Evolutionary conservation across 306 rosid genomes (phyloP), one percentile per base, ranked within the genome.

Genomic region (Mucuna pruriens): DNA sequence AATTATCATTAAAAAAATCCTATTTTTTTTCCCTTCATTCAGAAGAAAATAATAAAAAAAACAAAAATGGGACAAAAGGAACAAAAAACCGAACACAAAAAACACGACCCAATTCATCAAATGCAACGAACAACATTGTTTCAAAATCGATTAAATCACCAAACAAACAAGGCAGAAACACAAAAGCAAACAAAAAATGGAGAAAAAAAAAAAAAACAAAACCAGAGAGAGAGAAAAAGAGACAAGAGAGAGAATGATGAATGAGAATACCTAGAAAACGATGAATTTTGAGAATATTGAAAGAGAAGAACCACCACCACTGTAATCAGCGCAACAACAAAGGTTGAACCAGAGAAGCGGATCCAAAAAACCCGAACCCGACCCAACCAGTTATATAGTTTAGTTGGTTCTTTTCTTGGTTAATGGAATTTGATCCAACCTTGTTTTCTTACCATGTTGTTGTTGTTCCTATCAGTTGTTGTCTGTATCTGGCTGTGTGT

Each of bases 231-330:
- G 11, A 5, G 4, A 33, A 45, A 33, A 42, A 20, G 23, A 23
- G 23, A 63, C 75, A 22, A 60, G 29, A 80, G 4, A 78, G 42
- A 40, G 52, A 48, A 85, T 77, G 66, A 84, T 76, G 73, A 80
- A 74, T 78, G 86, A 82, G 85, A 38, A 49, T 78, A 89, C 92
- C 95, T 80, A 79, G 20, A 57, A 77, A 78, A 80, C 45, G 82
- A 80, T 66, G 71, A 83, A 77, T 79, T 70, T 71, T 12, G 83
- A 80, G 84, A 85, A 51, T 75, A 86, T 60, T 48, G 13, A 58
- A 80, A 71, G 71, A 33, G 19, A 61, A 20, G 23, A 48, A 76
- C 4, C 58, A 29, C 7, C 36, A 58, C 42, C 72, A 51, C 31
- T 46, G 22, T 38, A 74, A 75, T 65, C 74, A 46, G 80, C 22